Conservation (phyloP, 768 basidiomycete genomes). For the Antrodiella citrinella region DNA sequence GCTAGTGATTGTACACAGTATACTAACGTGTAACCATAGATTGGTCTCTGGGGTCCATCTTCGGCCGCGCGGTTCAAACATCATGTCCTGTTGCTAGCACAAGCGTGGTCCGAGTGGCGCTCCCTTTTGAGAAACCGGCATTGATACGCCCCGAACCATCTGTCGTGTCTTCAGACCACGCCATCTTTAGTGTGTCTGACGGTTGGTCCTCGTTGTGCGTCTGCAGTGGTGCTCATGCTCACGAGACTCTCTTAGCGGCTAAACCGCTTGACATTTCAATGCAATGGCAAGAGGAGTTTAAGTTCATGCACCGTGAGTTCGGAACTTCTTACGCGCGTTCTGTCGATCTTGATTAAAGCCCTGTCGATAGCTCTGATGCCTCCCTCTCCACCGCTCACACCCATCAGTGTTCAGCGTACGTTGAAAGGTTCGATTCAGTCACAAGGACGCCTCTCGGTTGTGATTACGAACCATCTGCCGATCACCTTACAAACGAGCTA, state of each 20-base stretch:
- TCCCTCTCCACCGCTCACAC: conserved; percentile 31
- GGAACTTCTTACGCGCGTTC: neutral
- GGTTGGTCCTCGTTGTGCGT: conserved; percentile 28
- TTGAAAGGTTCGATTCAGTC: conserved; percentile 72
- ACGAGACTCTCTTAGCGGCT: conserved; percentile 20
- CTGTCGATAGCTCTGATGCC: conserved; percentile 28
- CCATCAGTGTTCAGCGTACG: conserved; percentile 59
- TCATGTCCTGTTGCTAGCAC: conserved; percentile 64
- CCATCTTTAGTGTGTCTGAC: conserved; percentile 39
- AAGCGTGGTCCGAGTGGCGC: conserved; percentile 43
- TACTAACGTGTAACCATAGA: conserved; percentile 32
- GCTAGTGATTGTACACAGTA: neutral
- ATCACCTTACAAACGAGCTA: conserved; percentile 48
- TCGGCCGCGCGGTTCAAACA: conserved; percentile 54
- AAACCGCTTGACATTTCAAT: conserved; percentile 50
- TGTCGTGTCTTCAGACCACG: conserved; percentile 25
- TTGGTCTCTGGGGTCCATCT: conserved; percentile 66
- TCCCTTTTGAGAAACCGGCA: conserved; percentile 37
- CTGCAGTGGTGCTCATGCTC: neutral
- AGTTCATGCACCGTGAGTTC: conserved; percentile 53
- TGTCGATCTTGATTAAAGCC: conserved; percentile 1
- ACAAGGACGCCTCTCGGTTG: conserved; percentile 61
- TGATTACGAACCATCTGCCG: conserved; percentile 51
- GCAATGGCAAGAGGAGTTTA: conserved; percentile 40
- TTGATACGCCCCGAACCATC: conserved; percentile 46